A percentile compares a stretch with the other conserved stretches of the same genome.
phyloP scores from a whole-genome alignment of 1,284 basidiomycete genomes.

The Trametes versicolor region DNA sequence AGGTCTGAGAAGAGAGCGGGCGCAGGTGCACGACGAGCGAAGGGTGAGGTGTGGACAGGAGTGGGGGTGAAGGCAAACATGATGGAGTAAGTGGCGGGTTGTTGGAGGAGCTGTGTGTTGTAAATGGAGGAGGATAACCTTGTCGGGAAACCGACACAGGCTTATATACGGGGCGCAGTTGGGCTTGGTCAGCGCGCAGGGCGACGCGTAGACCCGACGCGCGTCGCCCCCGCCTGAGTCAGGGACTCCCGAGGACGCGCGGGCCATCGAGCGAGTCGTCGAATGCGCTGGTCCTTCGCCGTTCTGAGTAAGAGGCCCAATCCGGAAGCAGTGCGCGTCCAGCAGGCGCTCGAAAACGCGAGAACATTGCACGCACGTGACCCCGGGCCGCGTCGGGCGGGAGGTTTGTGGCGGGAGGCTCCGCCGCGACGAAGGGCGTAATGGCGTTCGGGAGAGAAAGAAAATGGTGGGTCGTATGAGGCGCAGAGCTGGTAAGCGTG shows the following conservation, averaged over 20 bases:
- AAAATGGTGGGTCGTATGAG: no score
- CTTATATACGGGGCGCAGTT: constrained; percentile 22
- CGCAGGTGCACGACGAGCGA: constrained; percentile 5
- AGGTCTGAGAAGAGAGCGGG: constrained; percentile 16
- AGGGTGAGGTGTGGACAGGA: constrained; percentile 15
- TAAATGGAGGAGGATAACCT: constrained; percentile 7
- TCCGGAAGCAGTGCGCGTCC: neutral
- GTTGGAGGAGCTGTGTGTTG: constrained; percentile 2
- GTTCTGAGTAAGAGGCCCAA: constrained; percentile 7
- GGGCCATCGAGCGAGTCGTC: constrained; percentile 17
- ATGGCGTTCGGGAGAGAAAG: no score
- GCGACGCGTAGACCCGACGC: constrained; percentile 31
- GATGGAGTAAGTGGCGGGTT: constrained; percentile 4
- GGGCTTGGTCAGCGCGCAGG: constrained; percentile 24
- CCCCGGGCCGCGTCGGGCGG: no score
- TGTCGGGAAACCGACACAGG: neutral
- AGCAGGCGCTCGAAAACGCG: constrained; percentile 22
- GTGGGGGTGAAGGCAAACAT: constrained; percentile 37
- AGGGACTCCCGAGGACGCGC: constrained; percentile 17
- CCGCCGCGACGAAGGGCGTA: neutral
- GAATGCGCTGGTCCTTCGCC: constrained; percentile 23
- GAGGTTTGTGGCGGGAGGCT: neutral
- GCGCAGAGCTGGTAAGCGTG: no score
- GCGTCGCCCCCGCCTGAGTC: constrained; percentile 29
- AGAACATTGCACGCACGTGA: constrained; percentile 27